These are phyloP conservation scores for Talaromyces nanjingensis DNA, from an alignment of 495 filamentous ascomycete genomes.

Conservation along the genomic window DNA sequence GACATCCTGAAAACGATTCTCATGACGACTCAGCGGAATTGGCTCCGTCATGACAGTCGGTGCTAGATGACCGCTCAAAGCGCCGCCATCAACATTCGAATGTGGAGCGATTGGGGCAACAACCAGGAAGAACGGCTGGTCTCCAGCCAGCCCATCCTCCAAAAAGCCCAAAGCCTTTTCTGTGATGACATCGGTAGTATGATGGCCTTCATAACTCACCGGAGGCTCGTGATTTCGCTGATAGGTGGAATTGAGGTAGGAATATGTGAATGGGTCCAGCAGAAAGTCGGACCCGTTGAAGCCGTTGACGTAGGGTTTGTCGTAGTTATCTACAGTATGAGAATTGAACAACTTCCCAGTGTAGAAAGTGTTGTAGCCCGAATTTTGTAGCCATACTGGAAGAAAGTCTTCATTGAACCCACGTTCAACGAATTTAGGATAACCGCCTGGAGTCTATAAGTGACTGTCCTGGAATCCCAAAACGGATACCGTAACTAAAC, in stretches of 20 bases:
- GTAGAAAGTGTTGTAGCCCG: constrained; percentile 69
- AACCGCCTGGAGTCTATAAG: constrained; percentile 44
- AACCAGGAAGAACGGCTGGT: constrained; percentile 60
- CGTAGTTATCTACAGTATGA: constrained; percentile 51
- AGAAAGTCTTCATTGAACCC: constrained; percentile 62
- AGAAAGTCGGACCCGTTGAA: constrained; percentile 57
- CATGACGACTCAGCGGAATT: constrained; percentile 36
- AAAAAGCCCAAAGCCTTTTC: constrained; percentile 57
- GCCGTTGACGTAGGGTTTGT: constrained; percentile 51
- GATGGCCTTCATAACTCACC: constrained; percentile 47
- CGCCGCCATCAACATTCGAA: constrained; percentile 41
- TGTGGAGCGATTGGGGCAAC: constrained; percentile 64
- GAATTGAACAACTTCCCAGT: constrained; percentile 68
- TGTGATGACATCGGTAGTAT: constrained; percentile 56
- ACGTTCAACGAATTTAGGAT: constrained; percentile 60
- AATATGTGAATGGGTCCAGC: constrained; percentile 66
- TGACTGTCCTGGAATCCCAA: not conserved
- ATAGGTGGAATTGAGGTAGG: constrained; percentile 59
- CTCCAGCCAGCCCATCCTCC: constrained; percentile 47
- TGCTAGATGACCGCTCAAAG: constrained; percentile 15
- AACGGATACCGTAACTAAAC: not conserved
- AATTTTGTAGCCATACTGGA: constrained; percentile 61
- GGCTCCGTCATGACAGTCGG: constrained; percentile 39
- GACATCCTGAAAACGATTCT: constrained; percentile 29
- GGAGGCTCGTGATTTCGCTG: constrained; percentile 57